Evolutionary conservation across 441 rosid genomes (phyloP), one percentile per base, ranked within the genome.

Genomic region (Metrosideros polymorpha): DNA sequence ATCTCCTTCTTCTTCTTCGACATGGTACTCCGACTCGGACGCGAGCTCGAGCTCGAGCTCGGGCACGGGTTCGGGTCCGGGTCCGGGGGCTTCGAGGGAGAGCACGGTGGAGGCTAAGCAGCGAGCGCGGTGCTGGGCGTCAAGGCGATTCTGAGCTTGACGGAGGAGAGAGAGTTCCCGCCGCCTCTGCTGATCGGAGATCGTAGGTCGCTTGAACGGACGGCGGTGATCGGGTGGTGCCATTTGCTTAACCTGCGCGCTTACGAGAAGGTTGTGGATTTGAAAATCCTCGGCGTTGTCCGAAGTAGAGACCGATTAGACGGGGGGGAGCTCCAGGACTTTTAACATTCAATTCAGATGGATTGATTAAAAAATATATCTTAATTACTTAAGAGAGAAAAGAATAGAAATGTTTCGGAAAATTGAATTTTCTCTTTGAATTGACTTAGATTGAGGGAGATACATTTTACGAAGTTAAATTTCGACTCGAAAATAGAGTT

Each of bases 101-200:
- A 96, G 93, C 83, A 95, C 94, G 30, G 97, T 91, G 61, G 99
- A 92, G 71, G 96, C 98, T 49, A 96, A 91, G 92, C 91, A 92
- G 47, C 99, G 96, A 12, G 97, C 98, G 84, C 94, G 97, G 39
- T 93, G 96, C 89, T 97, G 99, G 61, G 96, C 98, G 61, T 97
- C 96, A 49, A 89, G 95, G 76, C 99, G 99, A 83, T 90, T 85
- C 89, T 96, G 98, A 32, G 91, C 89, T 87, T 97, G 98, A 2
- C 99, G 93, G 89, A 91, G 94, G 59, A 97, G 91, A 12, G 99
- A 95, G 51, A 95, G 92, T 12, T 95, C 97, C 45, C 98, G 90
- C 25, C 98, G 96, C 90, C 91, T 89, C 91, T 95, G 96, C 66
- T 97, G 99, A 87, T 96, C 99, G 91, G 98, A 96, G 90, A 97